phyloP scores from a whole-genome alignment of 2,329 filamentous ascomycete species.

The Monascus ruber region DNA sequence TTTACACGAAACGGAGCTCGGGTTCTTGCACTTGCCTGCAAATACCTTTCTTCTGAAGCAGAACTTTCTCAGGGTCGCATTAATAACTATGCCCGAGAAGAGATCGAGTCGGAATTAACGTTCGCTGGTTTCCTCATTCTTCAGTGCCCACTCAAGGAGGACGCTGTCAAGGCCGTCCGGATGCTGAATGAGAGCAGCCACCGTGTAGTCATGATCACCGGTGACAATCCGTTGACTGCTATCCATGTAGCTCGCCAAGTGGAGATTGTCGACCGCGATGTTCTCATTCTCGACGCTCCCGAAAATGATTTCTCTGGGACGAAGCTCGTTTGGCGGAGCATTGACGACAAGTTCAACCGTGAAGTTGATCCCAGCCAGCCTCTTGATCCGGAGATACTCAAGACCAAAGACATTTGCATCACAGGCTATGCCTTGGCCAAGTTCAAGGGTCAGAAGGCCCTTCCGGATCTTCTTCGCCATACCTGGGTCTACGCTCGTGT shows the following conservation, averaged over 20 bases:
- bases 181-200: slow-evolving; percentile 99
- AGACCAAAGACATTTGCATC: slow-evolving; percentile 82
- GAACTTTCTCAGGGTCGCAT: slow-evolving; percentile 77
- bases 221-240: slow-evolving; percentile 92
- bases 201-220: slow-evolving; percentile 97
- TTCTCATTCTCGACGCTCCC: slow-evolving; percentile 86
- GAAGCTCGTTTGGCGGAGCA: slow-evolving; percentile 83
- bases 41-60: slow-evolving; percentile 69
- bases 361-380: slow-evolving; percentile 72
- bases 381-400: slow-evolving; percentile 69
- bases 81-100: slow-evolving; percentile 88
- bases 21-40: slow-evolving; percentile 87
- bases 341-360: slow-evolving; percentile 80
- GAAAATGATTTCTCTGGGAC: slow-evolving; percentile 75
- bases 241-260: slow-evolving; percentile 92
- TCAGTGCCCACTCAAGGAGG: slow-evolving; percentile 91
- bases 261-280: slow-evolving; percentile 93
- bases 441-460: slow-evolving; percentile 69
- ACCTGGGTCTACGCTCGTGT: slow-evolving; percentile 98
- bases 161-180: slow-evolving; percentile 83
- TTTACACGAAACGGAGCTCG: slow-evolving; percentile 93
- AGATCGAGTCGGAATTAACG: slow-evolving; percentile 69
- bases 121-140: slow-evolving; percentile 95
- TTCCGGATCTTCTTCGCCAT: slow-evolving; percentile 68
- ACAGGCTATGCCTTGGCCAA: slow-evolving; percentile 89